A percentile compares a stretch with the other conserved stretches of the same genome.
Conservation (phyloP, 805 yeast genomes). For the Priceomyces fermenticarens region DNA sequence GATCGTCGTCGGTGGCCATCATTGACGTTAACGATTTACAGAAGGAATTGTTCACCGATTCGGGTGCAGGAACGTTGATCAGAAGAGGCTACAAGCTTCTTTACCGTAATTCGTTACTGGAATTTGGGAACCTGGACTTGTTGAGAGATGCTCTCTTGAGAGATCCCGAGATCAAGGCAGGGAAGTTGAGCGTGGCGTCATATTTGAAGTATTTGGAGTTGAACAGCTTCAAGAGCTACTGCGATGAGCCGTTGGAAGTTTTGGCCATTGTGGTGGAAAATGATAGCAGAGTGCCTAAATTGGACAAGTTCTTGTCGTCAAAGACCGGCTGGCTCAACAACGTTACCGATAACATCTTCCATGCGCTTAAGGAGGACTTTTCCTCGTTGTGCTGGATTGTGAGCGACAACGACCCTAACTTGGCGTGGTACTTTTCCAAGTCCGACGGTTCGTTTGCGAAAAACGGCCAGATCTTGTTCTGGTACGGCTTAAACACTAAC, state of each 20-base stretch:
- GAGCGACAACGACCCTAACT: constrained; percentile 84
- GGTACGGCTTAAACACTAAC: constrained; percentile 83
- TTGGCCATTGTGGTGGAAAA: constrained; percentile 72
- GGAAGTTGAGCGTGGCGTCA: constrained; percentile 72
- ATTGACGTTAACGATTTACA: constrained; percentile 93
- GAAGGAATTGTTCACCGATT: constrained; percentile 95
- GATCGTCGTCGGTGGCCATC: constrained; percentile 97
- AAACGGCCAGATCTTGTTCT: constrained; percentile 85
- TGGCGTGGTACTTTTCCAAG: constrained; percentile 87
- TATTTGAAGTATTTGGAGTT: constrained; percentile 72
- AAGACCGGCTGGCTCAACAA: constrained; percentile 96
- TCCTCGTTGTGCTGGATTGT: constrained; percentile 81
- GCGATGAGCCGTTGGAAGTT: constrained; percentile 95
- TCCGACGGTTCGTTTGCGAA: constrained; percentile 93
- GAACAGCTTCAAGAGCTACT: constrained; percentile 68
- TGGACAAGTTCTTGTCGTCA: constrained; percentile 84
- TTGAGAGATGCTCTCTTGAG: constrained; percentile 73
- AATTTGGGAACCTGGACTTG: constrained; percentile 70
- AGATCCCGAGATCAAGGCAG: constrained; percentile 71
- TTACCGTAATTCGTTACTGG: constrained; percentile 64
- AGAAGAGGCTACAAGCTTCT: constrained; percentile 93
- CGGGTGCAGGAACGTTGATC: constrained; percentile 98
- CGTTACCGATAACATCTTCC: constrained; percentile 92
- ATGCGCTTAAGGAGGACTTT: constrained; percentile 73
- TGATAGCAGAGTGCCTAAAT: constrained; percentile 50